A percentile compares a stretch with the other conserved stretches of the same genome.
Conservation (phyloP, 1,139 yeast species). For the Keqinozyma sinolaborantium region DNA sequence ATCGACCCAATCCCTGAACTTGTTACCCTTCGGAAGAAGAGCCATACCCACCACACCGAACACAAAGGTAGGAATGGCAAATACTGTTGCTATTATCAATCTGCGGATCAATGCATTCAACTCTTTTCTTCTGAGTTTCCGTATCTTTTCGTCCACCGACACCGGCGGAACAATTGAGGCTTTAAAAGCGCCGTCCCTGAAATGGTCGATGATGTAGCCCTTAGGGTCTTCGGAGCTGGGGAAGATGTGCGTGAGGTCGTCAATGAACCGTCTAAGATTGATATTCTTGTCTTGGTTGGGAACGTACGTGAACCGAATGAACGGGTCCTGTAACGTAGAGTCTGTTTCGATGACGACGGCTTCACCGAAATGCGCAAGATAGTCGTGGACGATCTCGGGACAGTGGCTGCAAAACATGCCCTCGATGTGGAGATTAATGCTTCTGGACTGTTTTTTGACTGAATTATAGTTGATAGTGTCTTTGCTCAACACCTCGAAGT, state of each 20-base stretch:
- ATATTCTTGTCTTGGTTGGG: slow-evolving; percentile 47
- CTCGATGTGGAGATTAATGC: slow-evolving; percentile 52
- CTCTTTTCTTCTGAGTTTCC: slow-evolving; percentile 48
- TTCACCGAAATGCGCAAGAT: slow-evolving; percentile 51
- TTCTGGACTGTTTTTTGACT: slow-evolving; percentile 45
- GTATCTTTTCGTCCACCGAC: slow-evolving; percentile 62
- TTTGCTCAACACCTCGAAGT: slow-evolving; percentile 41
- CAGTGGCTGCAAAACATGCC: slow-evolving; percentile 76
- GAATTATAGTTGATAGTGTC: slow-evolving; percentile 44
- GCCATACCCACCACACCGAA: slow-evolving; percentile 72
- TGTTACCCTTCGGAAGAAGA: slow-evolving; percentile 42
- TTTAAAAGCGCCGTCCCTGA: slow-evolving; percentile 32
- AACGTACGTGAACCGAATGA: slow-evolving; percentile 58
- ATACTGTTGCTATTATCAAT: slow-evolving; percentile 37
- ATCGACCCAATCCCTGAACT: slow-evolving; percentile 52
- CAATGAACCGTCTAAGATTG: slow-evolving; percentile 51
- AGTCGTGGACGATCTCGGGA: slow-evolving; percentile 53
- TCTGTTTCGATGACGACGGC: slow-evolving; percentile 56
- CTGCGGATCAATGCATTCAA: slow-evolving; percentile 44
- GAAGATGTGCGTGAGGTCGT: slow-evolving; percentile 44
- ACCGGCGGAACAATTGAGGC: slow-evolving; percentile 56
- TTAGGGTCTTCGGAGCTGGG: slow-evolving; percentile 18
- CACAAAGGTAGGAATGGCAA: slow-evolving; percentile 62
- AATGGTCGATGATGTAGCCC: slow-evolving; percentile 20
- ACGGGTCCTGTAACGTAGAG: slow-evolving; percentile 53